Evolutionary conservation across 805 yeast species (phyloP).

Genomic region (Candida tallmaniae): DNA sequence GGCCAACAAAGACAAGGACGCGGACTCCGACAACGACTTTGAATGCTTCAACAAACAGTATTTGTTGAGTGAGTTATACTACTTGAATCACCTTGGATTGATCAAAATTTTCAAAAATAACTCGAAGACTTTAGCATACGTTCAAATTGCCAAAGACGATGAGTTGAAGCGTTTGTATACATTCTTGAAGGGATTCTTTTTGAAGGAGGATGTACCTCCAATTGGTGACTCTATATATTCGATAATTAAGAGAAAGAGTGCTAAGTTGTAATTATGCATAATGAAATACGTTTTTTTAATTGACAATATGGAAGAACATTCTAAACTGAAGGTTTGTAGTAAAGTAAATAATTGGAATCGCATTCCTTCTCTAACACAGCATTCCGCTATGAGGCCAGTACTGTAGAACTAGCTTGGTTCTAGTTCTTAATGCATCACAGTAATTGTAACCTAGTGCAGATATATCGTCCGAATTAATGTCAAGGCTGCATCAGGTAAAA

Average conservation of each 20-base stretch:
- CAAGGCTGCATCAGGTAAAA: too few species aligned
- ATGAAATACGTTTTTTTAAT: neutral
- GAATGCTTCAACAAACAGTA: slow-evolving; percentile 41
- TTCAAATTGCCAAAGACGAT: slow-evolving; percentile 22
- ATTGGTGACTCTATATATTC: too few species aligned
- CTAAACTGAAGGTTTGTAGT: too few species aligned
- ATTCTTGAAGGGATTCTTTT: slow-evolving; percentile 19
- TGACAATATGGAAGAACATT: too few species aligned
- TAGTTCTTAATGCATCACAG: too few species aligned
- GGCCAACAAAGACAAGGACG: too few species aligned
- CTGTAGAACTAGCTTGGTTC: too few species aligned
- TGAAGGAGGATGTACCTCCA: slow-evolving; percentile 17
- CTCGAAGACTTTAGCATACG: slow-evolving; percentile 38
- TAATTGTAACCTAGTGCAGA: too few species aligned
- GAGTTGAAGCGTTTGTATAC: slow-evolving; percentile 23
- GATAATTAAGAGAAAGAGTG: neutral
- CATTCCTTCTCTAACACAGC: too few species aligned
- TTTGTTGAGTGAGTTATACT: slow-evolving; percentile 35
- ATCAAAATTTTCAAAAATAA: slow-evolving; percentile 37
- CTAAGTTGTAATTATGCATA: neutral
- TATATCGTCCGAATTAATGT: too few species aligned
- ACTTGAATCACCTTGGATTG: slow-evolving; percentile 30
- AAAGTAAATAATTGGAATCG: too few species aligned
- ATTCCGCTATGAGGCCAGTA: too few species aligned
- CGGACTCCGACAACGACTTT: slow-evolving; percentile 20